phyloP scores from a whole-genome alignment of 345 rosid genomes.

The Capsella bursapastoris region DNA sequence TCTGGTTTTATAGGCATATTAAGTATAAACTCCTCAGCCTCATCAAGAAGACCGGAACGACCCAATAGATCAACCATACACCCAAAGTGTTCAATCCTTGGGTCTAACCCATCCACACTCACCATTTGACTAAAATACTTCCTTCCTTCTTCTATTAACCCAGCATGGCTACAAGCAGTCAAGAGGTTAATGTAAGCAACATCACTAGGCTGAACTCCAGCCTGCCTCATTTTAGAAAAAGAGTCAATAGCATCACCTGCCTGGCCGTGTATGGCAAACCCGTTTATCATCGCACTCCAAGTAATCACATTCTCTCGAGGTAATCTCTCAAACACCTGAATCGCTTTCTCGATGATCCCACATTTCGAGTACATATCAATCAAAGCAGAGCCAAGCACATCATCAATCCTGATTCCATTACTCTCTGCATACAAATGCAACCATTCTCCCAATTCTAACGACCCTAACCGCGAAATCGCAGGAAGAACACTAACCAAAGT shows the following conservation, averaged over 20 bases:
- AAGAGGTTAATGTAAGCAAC: constrained; percentile 61
- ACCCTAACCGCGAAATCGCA: constrained; percentile 61
- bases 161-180: constrained; percentile 73
- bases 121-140: constrained; percentile 59
- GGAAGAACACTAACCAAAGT: constrained; percentile 77
- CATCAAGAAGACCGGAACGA: constrained; percentile 60
- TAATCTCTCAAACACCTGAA: constrained; percentile 59
- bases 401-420: constrained; percentile 54
- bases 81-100: constrained; percentile 74
- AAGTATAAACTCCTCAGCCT: constrained; percentile 65
- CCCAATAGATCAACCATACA: constrained; percentile 81
- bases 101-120: constrained; percentile 55
- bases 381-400: constrained; percentile 70
- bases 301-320: constrained; percentile 57
- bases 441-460: constrained; percentile 67
- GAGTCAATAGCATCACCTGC: constrained; percentile 61
- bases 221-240: constrained; percentile 54
- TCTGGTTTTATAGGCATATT: constrained; percentile 65
- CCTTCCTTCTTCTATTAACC: constrained; percentile 65
- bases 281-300: constrained; percentile 71
- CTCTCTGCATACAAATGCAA: constrained; percentile 65
- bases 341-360: constrained; percentile 65
- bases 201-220: constrained; percentile 53
- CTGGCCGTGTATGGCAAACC: constrained; percentile 69
- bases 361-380: constrained; percentile 83